Base-by-base conservation (phyloP, 2,329 filamentous ascomycete species). In the Cadophora sp. region DNA sequence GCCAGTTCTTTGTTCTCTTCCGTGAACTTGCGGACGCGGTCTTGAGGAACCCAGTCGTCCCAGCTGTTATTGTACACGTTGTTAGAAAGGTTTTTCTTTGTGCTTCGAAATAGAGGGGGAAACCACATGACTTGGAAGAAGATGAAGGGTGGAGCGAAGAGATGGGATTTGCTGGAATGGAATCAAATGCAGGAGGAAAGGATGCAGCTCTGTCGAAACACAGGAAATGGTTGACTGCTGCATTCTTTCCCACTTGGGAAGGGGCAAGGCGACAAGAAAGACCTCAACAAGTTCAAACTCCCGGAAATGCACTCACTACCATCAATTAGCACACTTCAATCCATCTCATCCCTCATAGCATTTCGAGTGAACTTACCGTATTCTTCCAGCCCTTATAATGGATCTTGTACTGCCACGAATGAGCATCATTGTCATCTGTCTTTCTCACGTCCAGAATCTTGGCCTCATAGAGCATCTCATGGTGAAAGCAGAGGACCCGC, bases 301-400 rank as follows among this genome's bases (percentile, higher is more conserved):
- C 48, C 26, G 26, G 43, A 59, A 48, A 53, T 60, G 14, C 31
- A 71, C 69, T 71, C 66, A 71, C 69, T 71, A 43, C 26, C 1
- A 56, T 37, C 19, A 26, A 46, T 71, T 65, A 69, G 67, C 59
- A 53, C 27, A 67, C 43, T 43, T 59, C 16, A 26, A 11, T 16
- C 16, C 16, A 11, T 16, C 29, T 66, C 48, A 56, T 40, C 26
- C 26, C 26, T 16, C 29, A 55, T 37, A 48, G 22, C 40, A 58
- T 62, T 31, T 48, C n/a, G 48, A 43, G 46, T 48, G 29, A 22
- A 56, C 89, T 82, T 83, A 92, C 86, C 70, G 94, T 97, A 80
- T 95, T 94, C 85, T 99, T 99, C 96, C 96, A 99, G 77, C 96
- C 96, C 81, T 98, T 98, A 84, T 99, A 99, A 81, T 99, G 96